phyloP scores from a whole-genome alignment of 139 green algal genomes.

The Tetraselmis striata region DNA sequence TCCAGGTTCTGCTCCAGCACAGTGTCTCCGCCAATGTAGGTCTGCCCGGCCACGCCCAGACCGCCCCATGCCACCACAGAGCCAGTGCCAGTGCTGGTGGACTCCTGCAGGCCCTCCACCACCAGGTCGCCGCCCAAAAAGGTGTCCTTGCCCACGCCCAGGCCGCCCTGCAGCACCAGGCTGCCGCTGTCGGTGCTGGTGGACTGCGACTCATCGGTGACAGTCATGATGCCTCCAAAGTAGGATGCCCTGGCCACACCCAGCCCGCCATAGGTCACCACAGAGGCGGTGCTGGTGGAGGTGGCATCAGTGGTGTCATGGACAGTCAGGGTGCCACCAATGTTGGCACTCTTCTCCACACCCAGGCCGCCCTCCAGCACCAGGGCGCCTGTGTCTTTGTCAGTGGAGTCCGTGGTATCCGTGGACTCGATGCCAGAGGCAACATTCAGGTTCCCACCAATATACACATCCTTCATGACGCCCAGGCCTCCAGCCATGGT shows the following conservation, averaged over 20 bases:
- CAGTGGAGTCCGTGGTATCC: not conserved
- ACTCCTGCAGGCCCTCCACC: not conserved
- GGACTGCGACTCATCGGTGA: not conserved
- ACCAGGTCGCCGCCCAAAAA: not conserved
- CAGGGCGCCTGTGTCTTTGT: not conserved
- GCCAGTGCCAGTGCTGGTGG: not conserved
- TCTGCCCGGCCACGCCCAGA: not conserved
- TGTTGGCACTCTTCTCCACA: not conserved
- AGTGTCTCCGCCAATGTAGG: not conserved
- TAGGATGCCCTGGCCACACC: not conserved
- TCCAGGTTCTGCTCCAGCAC: not conserved
- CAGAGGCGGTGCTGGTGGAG: not conserved
- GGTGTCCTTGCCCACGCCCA: not conserved
- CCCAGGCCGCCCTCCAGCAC: not conserved
- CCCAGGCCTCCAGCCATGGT: not conserved
- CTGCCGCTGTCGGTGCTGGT: not conserved
- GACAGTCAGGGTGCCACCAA: not conserved
- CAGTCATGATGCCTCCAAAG: not conserved
- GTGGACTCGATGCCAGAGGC: not conserved
- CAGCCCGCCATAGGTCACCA: not conserved
- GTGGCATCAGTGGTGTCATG: not conserved
- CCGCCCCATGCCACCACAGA: not conserved
- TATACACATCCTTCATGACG: not conserved
- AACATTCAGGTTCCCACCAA: not conserved
- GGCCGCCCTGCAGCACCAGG: not conserved